Evolutionary conservation across 2,329 filamentous ascomycete genomes (phyloP), one percentile per base, ranked within the genome.

Genomic region (Fusarium falciforme): DNA sequence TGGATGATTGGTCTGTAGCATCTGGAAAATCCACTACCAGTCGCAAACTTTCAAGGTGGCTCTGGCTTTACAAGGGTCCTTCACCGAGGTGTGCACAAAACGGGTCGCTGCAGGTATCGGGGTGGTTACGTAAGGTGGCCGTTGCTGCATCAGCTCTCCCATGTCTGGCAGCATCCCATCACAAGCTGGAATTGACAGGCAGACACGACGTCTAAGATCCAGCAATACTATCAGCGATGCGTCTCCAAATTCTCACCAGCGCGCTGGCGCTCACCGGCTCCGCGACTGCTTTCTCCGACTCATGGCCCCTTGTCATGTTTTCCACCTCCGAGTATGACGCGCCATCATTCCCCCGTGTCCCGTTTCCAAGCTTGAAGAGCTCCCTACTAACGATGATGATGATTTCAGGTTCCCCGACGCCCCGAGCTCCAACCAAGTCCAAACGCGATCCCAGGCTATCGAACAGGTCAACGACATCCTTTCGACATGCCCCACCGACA

Each of bases 261-360:
- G 80, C 89, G 60, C 83, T 90, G 79, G 87, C 87, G 74, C 83
- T 90, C 78, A 87, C 89, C 75, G 87, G 89, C 69, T 87, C 87
- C 27, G 91, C 88, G 52, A 85, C 90, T 71, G 95, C 94, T 29
- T 96, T 98, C 82, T 91, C 90, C 72, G 93, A 98, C 83, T 94
- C 95, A 3, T 95, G 94, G 64, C 96, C 96, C 20, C 96, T 98
- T 83, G 89, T 98, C 81, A 85, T 98, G 75, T 92, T 97, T 82
- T 98, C 96, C 35, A 96, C 93, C 54, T 89, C 93, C 72, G 87
- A 92, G 95, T 98, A 92, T 79, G 92, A 70, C 64, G 71, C 65
- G 66, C 68, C 64, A 49, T 58, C 59, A 29, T 54, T 20, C 27
- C 20, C 60, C 55, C 62, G 66, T 60, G 62, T 38, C 52, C 57